Conservation (phyloP, 2,329 filamentous ascomycete genomes). For the Hymenoscyphus fraxineus region DNA sequence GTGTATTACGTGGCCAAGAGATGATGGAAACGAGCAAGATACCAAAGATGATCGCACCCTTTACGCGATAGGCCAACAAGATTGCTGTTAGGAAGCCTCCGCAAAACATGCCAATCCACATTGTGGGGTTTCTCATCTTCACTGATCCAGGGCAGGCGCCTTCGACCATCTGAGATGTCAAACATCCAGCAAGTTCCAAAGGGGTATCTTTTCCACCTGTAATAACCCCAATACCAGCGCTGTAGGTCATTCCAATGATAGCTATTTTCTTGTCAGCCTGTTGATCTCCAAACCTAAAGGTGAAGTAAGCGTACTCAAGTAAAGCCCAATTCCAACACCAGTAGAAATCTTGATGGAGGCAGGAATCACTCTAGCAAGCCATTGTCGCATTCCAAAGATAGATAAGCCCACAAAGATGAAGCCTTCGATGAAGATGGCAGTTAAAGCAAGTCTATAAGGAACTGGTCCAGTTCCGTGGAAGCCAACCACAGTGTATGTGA, state of each 20-base stretch:
- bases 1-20: conserved; percentile 74
- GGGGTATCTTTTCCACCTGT: conserved; percentile 64
- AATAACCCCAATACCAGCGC: conserved; percentile 73
- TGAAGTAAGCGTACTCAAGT: conserved; percentile 38
- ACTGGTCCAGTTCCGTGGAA: conserved; percentile 68
- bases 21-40: conserved; percentile 80
- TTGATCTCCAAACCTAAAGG: neutral
- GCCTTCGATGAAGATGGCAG: conserved; percentile 82
- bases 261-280: conserved; percentile 30
- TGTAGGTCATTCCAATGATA: conserved; percentile 70
- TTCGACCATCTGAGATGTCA: conserved; percentile 15
- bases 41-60: conserved; percentile 77
- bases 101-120: conserved; percentile 81
- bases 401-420: conserved; percentile 78
- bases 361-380: conserved; percentile 78
- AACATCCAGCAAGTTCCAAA: conserved; percentile 62
- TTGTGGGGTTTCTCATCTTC: conserved; percentile 60
- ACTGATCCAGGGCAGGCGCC: conserved; percentile 57
- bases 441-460: conserved; percentile 70
- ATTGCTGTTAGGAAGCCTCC: conserved; percentile 74
- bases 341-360: conserved; percentile 81
- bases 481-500: conserved; percentile 72
- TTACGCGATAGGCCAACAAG: conserved; percentile 77
- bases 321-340: conserved; percentile 80
- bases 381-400: conserved; percentile 75